Evolutionary conservation across 495 filamentous ascomycete species (phyloP).

Genomic region (Pseudomonodictys pantanalensis): DNA sequence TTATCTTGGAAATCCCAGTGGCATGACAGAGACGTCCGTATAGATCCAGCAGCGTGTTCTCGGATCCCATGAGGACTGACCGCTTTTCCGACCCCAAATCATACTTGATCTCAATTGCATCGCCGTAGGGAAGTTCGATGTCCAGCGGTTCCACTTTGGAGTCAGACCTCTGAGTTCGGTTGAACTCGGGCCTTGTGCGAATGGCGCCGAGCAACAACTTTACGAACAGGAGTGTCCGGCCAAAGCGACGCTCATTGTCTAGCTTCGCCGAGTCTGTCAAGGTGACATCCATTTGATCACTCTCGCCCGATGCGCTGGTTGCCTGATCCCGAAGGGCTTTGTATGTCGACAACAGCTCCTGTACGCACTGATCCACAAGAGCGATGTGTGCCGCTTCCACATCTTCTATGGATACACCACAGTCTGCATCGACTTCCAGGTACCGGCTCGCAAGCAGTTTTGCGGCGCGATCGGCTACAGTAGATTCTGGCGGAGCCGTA

Average conservation of each 20-base stretch:
- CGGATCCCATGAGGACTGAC: constrained; percentile 59
- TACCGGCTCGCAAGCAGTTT: constrained; percentile 72
- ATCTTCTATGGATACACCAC: constrained; percentile 46
- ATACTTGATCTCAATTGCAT: constrained; percentile 62
- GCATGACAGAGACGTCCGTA: constrained; percentile 59
- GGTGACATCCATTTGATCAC: constrained; percentile 21
- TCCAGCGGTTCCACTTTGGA: constrained; percentile 21
- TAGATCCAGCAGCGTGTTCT: constrained; percentile 66
- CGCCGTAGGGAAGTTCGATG: constrained; percentile 10
- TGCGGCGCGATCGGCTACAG: constrained; percentile 67
- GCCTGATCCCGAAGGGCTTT: constrained; percentile 11
- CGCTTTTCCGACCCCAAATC: constrained; percentile 59
- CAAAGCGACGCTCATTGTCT: constrained; percentile 19
- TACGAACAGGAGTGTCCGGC: constrained; percentile 26
- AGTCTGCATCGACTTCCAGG: constrained; percentile 53
- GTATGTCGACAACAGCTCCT: constrained; percentile 52
- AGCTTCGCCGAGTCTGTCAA: constrained; percentile 1
- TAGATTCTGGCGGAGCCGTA: constrained; percentile 62
- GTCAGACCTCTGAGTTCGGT: constrained; percentile 18
- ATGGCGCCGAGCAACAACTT: constrained; percentile 26
- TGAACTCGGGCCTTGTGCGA: constrained; percentile 24
- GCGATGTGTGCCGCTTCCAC: constrained; percentile 71
- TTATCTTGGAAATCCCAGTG: constrained; percentile 62
- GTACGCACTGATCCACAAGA: constrained; percentile 73
- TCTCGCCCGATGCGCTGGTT: not conserved